Base-by-base conservation (phyloP, 352 stramenopile genomes). In the Phytopythium oedochilum region DNA sequence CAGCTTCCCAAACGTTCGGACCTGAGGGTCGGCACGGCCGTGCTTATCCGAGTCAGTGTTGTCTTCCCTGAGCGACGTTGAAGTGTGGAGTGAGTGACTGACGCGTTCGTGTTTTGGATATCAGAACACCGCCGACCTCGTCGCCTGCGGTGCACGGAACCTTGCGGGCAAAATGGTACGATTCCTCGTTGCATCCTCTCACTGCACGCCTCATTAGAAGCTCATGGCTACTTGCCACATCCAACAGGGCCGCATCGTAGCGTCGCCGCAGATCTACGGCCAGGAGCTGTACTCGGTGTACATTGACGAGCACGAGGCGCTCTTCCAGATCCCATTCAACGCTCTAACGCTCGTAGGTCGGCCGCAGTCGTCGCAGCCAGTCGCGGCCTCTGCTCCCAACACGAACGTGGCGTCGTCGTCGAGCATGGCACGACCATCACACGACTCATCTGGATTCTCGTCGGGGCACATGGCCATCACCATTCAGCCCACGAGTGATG, bases 231-330 rank as follows among this genome's bases (percentile, higher is more conserved):
- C 10, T 7, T 49, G 23, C 22, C 43, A 0, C 20, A 10, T 18
- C 23, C 7, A 50, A 12, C 31, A 78, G 55, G 82, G 82, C 23
- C 73, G 77, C 17, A 89, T 92, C 43, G 82, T 92, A 35, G 78
- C 82, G 10, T 75, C 79, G 5, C 78, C 78, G 18, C 82, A 89
- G 58, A 66, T 92, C 28, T 92, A 89, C 45, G 79, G 79, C 3
- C 82, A 89, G 39, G 82, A 92, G 34, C 75, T 92, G 32, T 92
- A 79, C 55, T 92, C 82, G 8, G 79, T 92, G 32, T 92, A 89
- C 60, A 88, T 92, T 59, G 77, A 92, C 61, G 78, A 92, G 53
- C 82, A 89, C 55, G 77, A 92, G 60, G 77, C 78, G 31, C 71
- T 92, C 23, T 92, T 89, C 42, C 82, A 92, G 60, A 78, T 92